Conservation (phyloP, 163 green algal genomes). For the Dunaliella salina region DNA sequence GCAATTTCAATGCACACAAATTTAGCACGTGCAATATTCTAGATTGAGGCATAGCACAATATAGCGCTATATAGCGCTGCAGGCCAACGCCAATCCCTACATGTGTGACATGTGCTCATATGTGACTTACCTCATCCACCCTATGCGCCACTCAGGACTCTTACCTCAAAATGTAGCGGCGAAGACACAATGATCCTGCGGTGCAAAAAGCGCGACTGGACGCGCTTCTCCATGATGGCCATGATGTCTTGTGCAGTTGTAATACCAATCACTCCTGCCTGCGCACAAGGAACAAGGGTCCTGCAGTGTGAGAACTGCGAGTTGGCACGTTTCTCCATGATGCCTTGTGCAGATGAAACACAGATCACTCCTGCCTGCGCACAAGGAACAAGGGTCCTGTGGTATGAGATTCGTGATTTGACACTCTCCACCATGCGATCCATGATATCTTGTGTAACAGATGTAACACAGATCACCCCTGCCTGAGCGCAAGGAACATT, state of each 20-base stretch:
- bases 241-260: slow-evolving; percentile 61
- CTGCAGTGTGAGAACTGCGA: slow-evolving; percentile 72
- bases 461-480: slow-evolving; percentile 69
- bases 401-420: slow-evolving; percentile 71
- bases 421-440: slow-evolving; percentile 93
- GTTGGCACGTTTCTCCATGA: slow-evolving; percentile 84
- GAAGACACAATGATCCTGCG: slow-evolving; percentile 43
- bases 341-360: slow-evolving; percentile 58
- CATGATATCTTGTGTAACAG: slow-evolving; percentile 65
- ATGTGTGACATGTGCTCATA: neutral
- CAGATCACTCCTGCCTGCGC: slow-evolving; percentile 73
- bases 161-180: neutral
- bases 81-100: neutral
- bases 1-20: neutral
- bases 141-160: neutral
- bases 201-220: slow-evolving; percentile 75
- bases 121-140: neutral
- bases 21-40: too few relatives aligned
- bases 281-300: slow-evolving; percentile 11
- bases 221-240: slow-evolving; percentile 85
- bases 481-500: slow-evolving; percentile 42
- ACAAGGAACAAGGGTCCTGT: slow-evolving; percentile 17
- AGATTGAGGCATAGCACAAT: neutral
- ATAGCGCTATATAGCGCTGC: neutral
- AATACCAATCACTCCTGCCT: slow-evolving; percentile 74